Evolutionary conservation across 768 basidiomycete species (phyloP).

Genomic region (Amyloporia xantha): DNA sequence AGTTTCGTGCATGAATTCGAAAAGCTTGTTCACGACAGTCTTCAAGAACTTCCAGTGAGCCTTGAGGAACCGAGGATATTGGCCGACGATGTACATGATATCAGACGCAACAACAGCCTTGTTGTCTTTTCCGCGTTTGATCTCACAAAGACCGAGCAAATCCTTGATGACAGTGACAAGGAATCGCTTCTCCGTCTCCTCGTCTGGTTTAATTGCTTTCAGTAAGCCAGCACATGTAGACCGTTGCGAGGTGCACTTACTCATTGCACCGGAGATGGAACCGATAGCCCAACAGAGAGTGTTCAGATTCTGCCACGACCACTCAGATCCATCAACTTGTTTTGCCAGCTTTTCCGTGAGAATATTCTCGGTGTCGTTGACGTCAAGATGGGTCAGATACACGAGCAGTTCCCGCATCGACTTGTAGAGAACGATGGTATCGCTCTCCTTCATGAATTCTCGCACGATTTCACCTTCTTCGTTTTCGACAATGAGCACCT

Average conservation of each 20-base stretch:
- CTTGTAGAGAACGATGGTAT: conserved; percentile 98
- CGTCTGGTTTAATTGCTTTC: conserved; percentile 74
- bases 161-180: conserved; percentile 99
- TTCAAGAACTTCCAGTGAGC: conserved; percentile 99
- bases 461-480: conserved; percentile 99
- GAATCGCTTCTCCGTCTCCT: conserved; percentile 99
- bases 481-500: conserved; percentile 98
- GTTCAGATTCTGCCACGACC: conserved; percentile 99
- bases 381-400: conserved; percentile 96
- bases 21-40: conserved; percentile 98
- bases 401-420: conserved; percentile 97
- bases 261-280: conserved; percentile 98
- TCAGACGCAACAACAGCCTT: conserved; percentile 97
- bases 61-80: conserved; percentile 98
- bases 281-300: conserved; percentile 99
- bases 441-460: conserved; percentile 98
- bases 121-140: conserved; percentile 99
- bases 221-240: conserved; percentile 1
- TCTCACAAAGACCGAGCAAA: conserved; percentile 92
- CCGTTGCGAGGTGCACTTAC: conserved; percentile 40
- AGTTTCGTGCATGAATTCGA: conserved; percentile 99
- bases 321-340: conserved; percentile 96
- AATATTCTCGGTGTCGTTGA: conserved; percentile 92
- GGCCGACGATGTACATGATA: conserved; percentile 99
- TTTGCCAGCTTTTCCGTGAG: conserved; percentile 95